Base-by-base conservation (phyloP, 495 filamentous ascomycete genomes). In the Penicillium roqueforti region DNA sequence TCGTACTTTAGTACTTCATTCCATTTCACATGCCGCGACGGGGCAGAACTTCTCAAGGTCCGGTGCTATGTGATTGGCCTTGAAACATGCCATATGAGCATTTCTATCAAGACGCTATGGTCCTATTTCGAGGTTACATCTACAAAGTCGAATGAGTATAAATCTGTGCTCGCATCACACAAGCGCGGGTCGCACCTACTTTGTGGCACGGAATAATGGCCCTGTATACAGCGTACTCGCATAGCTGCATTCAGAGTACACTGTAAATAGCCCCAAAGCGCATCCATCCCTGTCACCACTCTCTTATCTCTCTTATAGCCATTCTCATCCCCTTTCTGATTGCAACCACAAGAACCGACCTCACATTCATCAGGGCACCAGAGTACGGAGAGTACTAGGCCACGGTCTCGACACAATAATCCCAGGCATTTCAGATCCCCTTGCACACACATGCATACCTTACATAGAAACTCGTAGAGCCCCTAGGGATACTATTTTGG, bases 141-240 rank as follows among this genome's bases (percentile, higher is more conserved):
- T 44, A 44, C 19, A 48, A n/a, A 26, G 5, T 20, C 19, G 19
- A 16, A 26, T 7, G 32, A n/a, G 23, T 20, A 32, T 10, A 3
- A 11, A 28, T 22, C 9, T 14, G 9, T 14, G 20, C 11, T 31
- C 28, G 13, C 3, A 36, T 50, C 18, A 22, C 50, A 52, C 50
- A 32, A 16, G 13, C 19, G 50, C 47, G 47, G 36, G 47, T 50
- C 32, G 34, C 47, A 49, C 47, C 47, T 37, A 19, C 44, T 18
- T 47, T 47, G 47, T 49, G 20, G 20, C 25, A 51, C 29, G 49
- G 39, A 43, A 34, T 32, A 36, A 34, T 41, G 28, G 48, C 22
- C 32, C 20, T 40, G 26, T 43, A 52, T 44, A 36, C 32, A 36
- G 16, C 32, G 8, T 36, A 40, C 22, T 37, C 47, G 22, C 20